phyloP scores from a whole-genome alignment of 345 rosid species.

The Eutrema yunnanense region DNA sequence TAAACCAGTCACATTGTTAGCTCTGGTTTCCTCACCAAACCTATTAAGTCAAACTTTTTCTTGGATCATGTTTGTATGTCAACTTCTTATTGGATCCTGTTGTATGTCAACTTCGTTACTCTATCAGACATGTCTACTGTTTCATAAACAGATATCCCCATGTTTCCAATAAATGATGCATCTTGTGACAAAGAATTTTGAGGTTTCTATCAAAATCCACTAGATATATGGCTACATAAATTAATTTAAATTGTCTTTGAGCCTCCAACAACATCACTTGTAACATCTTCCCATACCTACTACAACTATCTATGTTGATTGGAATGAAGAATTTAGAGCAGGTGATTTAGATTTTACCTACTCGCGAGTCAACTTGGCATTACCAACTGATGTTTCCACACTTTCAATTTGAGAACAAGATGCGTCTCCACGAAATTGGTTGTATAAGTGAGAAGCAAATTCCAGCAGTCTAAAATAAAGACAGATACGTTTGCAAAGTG shows the following conservation, averaged over 20 bases:
- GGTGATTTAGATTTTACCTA: background rate
- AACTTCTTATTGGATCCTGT: background rate
- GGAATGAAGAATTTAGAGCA: background rate
- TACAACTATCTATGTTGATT: background rate
- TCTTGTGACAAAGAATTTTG: background rate
- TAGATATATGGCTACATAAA: background rate
- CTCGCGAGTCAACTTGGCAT: background rate
- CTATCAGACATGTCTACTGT: constrained; percentile 7
- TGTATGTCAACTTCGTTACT: background rate
- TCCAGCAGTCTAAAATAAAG: background rate
- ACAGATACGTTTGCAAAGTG: background rate
- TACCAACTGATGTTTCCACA: background rate
- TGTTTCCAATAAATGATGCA: background rate
- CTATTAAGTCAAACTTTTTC: background rate
- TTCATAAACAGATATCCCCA: background rate
- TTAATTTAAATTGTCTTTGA: background rate
- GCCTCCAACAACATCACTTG: background rate
- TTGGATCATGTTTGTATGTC: background rate
- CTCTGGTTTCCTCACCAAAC: background rate
- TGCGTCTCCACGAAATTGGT: background rate
- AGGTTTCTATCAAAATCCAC: background rate
- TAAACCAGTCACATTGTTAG: constrained; percentile 5
- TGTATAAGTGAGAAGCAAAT: background rate
- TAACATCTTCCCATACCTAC: background rate
- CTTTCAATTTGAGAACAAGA: background rate